Base-by-base conservation (phyloP, 2,329 filamentous ascomycete genomes). In the Cladosporium velox region DNA sequence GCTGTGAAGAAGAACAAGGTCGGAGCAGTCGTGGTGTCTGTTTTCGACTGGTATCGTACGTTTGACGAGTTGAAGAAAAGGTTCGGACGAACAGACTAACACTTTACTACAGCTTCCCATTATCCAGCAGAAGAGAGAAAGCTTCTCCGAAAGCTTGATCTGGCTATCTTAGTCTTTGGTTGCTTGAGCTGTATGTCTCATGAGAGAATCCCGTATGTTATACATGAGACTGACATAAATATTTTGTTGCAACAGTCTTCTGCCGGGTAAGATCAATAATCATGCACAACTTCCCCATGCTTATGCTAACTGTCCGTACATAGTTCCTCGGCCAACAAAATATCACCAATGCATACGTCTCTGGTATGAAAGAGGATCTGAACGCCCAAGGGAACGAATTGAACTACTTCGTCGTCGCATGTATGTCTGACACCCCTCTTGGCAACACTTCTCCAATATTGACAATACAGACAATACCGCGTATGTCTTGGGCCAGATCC, bases 311-410 rank as follows among this genome's bases (percentile, higher is more conserved):
- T 11, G 28, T n/a, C 14, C 15, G 8, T 61, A 6, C 83, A 69
- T 84, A 84, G 66, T 80, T 83, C 59, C 74, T 84, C 77, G 71
- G 74, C 52, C 71, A 75, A 51, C 59, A 61, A 14, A 74, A 74
- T 63, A 69, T 74, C 57, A 82, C 78, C 68, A 82, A 81, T 74
- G 79, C 81, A 12, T 83, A 80, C 67, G 79, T 83, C 5, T 81
- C 79, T 21, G 81, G 81, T 24, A 83, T 83, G 81, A 78, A 85
- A 71, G 82, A 86, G 69, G 84, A 87, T 64, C 75, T 87, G 0
- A 72, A 77, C 2, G 74, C 87, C 15, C 81, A 83, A 55, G 79
- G 81, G 1, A 87, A 87, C 68, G 77, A 88, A 64, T 77, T 87
- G 35, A 86, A 87, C 51, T 64, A 64, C 52, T 61, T 51, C 15